These are phyloP conservation scores for Nakazawaea siamensis DNA, from an alignment of 805 yeast species.

Conservation along the genomic window DNA sequence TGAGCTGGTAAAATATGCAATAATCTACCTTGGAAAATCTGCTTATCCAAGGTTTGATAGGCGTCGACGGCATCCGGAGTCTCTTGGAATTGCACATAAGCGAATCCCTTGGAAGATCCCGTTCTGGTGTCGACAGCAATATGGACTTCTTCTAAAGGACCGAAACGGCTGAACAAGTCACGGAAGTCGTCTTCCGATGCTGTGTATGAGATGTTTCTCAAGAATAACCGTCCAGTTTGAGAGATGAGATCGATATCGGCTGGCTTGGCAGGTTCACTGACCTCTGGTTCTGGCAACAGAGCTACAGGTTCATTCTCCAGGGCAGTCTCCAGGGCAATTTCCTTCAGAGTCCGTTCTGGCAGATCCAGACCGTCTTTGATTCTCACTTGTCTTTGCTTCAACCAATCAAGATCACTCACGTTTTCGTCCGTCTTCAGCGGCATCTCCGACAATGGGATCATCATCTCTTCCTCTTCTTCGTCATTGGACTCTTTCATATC, in stretches of 20 bases:
- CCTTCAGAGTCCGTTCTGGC: no score
- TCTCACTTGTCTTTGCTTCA: slow-evolving; percentile 64
- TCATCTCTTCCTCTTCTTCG: slow-evolving; percentile 40
- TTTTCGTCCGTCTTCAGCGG: slow-evolving; percentile 4
- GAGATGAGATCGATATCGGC: slow-evolving; percentile 40
- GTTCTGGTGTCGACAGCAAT: slow-evolving; percentile 87
- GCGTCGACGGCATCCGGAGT: slow-evolving; percentile 73
- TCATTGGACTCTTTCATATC: slow-evolving; percentile 24
- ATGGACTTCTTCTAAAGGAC: slow-evolving; percentile 81
- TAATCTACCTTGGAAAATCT: slow-evolving; percentile 89
- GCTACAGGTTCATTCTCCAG: slow-evolving; percentile 11
- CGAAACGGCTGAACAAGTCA: slow-evolving; percentile 56
- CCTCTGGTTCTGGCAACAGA: slow-evolving; percentile 1
- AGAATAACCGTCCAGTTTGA: slow-evolving; percentile 73
- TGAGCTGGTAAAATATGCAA: slow-evolving; percentile 85
- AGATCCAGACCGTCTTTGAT: slow-evolving; percentile 42
- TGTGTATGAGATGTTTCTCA: slow-evolving; percentile 77
- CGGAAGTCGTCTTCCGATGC: slow-evolving; percentile 75
- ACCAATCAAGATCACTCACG: slow-evolving; percentile 82
- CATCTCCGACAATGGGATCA: slow-evolving; percentile 21
- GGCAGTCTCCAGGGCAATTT: slow-evolving; percentile 10
- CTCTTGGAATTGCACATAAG: slow-evolving; percentile 66
- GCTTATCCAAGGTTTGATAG: slow-evolving; percentile 67
- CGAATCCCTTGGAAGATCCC: slow-evolving; percentile 88
- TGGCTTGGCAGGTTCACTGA: slow-evolving; percentile 9